Conservation (phyloP, 306 rosid species). For the Astragalus membranaceus region DNA sequence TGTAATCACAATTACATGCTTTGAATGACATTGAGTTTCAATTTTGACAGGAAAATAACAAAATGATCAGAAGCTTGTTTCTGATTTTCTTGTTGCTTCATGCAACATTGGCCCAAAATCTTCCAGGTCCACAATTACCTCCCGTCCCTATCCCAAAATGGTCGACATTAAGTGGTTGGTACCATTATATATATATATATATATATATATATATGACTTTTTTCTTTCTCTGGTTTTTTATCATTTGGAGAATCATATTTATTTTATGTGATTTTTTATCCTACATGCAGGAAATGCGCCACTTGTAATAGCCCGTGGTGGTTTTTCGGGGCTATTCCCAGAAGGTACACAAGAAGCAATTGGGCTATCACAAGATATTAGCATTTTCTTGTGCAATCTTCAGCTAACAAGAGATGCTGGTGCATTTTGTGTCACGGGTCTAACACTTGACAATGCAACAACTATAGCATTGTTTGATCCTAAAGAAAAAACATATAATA, state of each 20-base stretch:
- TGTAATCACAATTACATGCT: neutral
- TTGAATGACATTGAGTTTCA: too few species aligned
- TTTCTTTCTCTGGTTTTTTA: neutral
- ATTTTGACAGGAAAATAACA: slow-evolving; percentile 37
- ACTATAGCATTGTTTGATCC: slow-evolving; percentile 39
- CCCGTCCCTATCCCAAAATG: slow-evolving; percentile 35
- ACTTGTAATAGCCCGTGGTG: slow-evolving; percentile 67
- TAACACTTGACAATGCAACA: slow-evolving; percentile 56
- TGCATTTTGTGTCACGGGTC: slow-evolving; percentile 58
- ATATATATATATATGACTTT: neutral
- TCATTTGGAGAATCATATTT: neutral
- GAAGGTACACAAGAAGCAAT: slow-evolving; percentile 47
- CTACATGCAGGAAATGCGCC: slow-evolving; percentile 61
- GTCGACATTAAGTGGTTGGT: slow-evolving; percentile 80
- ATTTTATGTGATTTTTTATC: neutral
- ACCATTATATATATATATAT: neutral
- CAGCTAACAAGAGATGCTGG: slow-evolving; percentile 64
- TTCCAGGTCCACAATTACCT: neutral
- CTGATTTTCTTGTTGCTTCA: slow-evolving; percentile 47
- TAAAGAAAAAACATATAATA: slow-evolving; percentile 25
- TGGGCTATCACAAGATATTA: slow-evolving; percentile 4
- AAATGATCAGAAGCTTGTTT: slow-evolving; percentile 52
- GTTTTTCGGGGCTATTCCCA: slow-evolving; percentile 72
- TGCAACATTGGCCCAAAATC: slow-evolving; percentile 35
- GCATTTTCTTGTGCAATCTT: slow-evolving; percentile 58